Base-by-base conservation (phyloP, 2,329 filamentous ascomycete species). In the Mycogone perniciosa region DNA sequence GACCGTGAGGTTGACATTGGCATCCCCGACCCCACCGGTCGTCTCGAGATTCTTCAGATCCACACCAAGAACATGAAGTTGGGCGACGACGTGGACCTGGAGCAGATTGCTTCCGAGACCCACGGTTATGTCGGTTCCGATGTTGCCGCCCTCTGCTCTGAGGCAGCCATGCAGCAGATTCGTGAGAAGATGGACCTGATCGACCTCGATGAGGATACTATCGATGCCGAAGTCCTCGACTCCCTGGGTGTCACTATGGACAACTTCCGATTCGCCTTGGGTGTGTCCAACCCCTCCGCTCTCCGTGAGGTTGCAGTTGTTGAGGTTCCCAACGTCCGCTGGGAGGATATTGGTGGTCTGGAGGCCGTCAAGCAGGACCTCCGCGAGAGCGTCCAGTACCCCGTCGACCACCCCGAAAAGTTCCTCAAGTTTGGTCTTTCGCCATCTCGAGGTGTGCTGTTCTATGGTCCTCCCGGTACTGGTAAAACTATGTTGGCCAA, bases 1-100 rank as follows among this genome's bases (percentile, higher is more conserved):
- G 93, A 99, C 70, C 93, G 93, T 70, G 93, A 97, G 73, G 92
- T 99, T 58, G 93, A 99, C 67, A 96, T 99, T 66, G 91, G 92
- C 65, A 95, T 97, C 60, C 93, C 93, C 48, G 93, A 97, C 75
- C 93, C 93, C 46, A 97, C 92, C 63, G 93, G 93, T 57, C 93
- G 93, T 81, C 87, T 99, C 35, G 93, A 99, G 80, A 97, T 99
- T 66, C 85, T 99, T 55, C 89, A 95, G 73, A 99, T 99, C 61
- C 93, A 99, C 81, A 99, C 93, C 72, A 99, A 99, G 86, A 99
- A 99, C 82, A 99, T 99, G 93, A 99, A 99, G 80, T 83, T 99
- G 55, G 90, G 75, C 54, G 93, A 97, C 52, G 93, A 97, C 62
- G 93, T 99, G 55, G 93, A 99, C 65, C 82, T 99, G 41, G 92